Percentiles rank a stretch among this genome's conserved stretches.
phyloP scores from a whole-genome alignment of 495 filamentous ascomycete genomes.

The Penicillium atrosanguineum region DNA sequence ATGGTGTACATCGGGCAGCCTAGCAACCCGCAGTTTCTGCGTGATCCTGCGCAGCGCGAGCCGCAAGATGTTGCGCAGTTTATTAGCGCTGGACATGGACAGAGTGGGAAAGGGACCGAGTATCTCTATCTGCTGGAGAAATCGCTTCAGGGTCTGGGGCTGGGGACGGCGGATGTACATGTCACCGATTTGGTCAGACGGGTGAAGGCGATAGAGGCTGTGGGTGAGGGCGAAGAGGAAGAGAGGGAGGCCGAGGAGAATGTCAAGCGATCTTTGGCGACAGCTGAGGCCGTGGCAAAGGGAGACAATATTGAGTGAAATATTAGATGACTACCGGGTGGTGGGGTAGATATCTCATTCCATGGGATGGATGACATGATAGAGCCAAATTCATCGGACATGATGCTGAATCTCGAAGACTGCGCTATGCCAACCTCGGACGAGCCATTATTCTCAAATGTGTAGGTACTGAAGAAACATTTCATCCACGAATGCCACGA shows the following conservation, averaged over 20 bases:
- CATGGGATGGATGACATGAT: background rate
- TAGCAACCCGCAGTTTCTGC: conserved; percentile 86
- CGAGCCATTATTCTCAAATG: conserved; percentile 1
- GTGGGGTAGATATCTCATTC: background rate
- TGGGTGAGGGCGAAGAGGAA: conserved; percentile 25
- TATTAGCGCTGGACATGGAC: conserved; percentile 72
- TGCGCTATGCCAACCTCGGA: background rate
- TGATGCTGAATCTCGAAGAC: background rate
- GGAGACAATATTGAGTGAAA: conserved; percentile 25
- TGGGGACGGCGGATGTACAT: conserved; percentile 82
- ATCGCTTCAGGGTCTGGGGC: conserved; percentile 70
- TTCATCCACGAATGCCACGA: conserved; percentile 1
- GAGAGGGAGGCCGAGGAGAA: conserved; percentile 40
- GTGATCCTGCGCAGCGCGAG: conserved; percentile 63
- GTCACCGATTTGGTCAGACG: conserved; percentile 55
- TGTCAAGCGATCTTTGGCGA: conserved; percentile 29
- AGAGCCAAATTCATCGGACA: background rate
- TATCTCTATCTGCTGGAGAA: conserved; percentile 83
- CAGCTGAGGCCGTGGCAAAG: conserved; percentile 22
- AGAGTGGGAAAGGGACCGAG: conserved; percentile 87
- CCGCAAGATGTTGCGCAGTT: conserved; percentile 79
- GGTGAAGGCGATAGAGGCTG: conserved; percentile 42
- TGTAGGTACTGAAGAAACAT: conserved; percentile 1
- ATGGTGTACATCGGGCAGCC: conserved; percentile 96
- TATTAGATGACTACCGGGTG: background rate